A percentile compares a stretch with the other conserved stretches of the same genome.
Evolutionary conservation across 2,329 filamentous ascomycete species (phyloP).

Genomic region (Pseudogymnoascus destructans): DNA sequence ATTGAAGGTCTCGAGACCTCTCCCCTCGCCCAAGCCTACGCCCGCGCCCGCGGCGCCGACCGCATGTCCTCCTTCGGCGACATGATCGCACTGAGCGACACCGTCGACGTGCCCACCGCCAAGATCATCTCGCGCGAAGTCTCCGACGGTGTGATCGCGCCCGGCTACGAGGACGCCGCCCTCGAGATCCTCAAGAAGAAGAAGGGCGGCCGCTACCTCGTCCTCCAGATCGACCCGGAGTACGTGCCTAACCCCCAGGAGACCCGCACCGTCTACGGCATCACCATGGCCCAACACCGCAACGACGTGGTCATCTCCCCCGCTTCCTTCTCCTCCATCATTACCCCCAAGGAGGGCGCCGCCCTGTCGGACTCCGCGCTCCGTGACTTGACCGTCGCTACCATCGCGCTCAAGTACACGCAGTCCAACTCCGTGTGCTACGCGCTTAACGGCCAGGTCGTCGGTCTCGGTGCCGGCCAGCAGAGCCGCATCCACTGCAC

Average conservation of each 20-base stretch:
- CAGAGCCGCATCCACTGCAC: conserved; percentile 99
- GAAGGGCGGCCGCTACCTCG: conserved; percentile 94
- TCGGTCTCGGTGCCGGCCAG: conserved; percentile 90
- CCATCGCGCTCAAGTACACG: conserved; percentile 95
- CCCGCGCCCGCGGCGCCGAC: conserved; percentile 86
- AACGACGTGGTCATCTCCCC: conserved; percentile 84
- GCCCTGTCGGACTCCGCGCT: conserved; percentile 67
- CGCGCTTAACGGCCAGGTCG: conserved; percentile 80
- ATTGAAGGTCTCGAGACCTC: conserved; percentile 81
- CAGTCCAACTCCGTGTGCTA: conserved; percentile 99
- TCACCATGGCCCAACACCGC: conserved; percentile 78
- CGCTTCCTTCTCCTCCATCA: conserved; percentile 69
- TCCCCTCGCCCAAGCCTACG: conserved; percentile 82
- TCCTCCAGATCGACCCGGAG: conserved; percentile 83
- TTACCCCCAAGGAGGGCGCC: conserved; percentile 69
- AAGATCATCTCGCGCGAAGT: conserved; percentile 98
- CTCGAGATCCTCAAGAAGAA: conserved; percentile 92
- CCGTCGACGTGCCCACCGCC: conserved; percentile 83
- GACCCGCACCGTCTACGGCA: conserved; percentile 77
- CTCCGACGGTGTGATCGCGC: conserved; percentile 90
- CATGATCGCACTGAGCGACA: conserved; percentile 81
- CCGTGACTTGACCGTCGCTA: conserved; percentile 85
- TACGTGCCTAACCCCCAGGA: conserved; percentile 67
- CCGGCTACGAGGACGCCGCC: conserved; percentile 71
- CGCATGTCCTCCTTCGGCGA: conserved; percentile 99